Evolutionary conservation across 1,284 basidiomycete genomes (phyloP).

Genomic region (Moniliella sp.): DNA sequence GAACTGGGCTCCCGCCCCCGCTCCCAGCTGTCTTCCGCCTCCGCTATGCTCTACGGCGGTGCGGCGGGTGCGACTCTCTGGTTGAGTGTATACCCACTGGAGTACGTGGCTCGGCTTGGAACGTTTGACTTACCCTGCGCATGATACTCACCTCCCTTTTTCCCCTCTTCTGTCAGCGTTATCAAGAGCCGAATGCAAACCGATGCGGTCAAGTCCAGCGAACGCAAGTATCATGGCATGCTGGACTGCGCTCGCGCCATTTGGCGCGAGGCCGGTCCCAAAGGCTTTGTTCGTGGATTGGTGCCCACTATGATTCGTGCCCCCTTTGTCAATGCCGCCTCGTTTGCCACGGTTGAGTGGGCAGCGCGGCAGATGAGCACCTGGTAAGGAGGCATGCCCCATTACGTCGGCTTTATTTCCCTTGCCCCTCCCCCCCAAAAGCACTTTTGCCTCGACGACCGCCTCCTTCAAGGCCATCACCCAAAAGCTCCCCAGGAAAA

Average conservation of each 20-base stretch:
- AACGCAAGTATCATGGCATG: constrained; percentile 53
- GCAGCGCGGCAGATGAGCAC: constrained; percentile 2
- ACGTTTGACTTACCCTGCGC: constrained; percentile 1
- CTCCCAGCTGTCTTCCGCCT: constrained; percentile 11
- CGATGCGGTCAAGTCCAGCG: constrained; percentile 41
- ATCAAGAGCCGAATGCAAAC: constrained; percentile 88
- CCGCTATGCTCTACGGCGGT: constrained; percentile 23
- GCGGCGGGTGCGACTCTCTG: constrained; percentile 28
- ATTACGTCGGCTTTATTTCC: too few relatives aligned
- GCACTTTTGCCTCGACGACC: too few relatives aligned
- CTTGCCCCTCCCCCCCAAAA: too few relatives aligned
- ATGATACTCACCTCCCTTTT: constrained; percentile 17
- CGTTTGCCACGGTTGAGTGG: constrained; percentile 27
- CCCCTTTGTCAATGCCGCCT: constrained; percentile 29
- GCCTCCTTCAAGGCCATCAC: too few relatives aligned
- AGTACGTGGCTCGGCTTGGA: constrained; percentile 2
- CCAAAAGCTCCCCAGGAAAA: too few relatives aligned
- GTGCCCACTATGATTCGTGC: constrained; percentile 68
- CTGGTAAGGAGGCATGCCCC: constrained; percentile 46
- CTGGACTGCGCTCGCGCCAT: constrained; percentile 61
- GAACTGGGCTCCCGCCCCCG: constrained; percentile 35
- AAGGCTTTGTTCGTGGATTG: constrained; percentile 71
- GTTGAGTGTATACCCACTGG: constrained; percentile 15
- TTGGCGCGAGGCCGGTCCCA: constrained; percentile 56
- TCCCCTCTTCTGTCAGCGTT: constrained; percentile 81